Evolutionary conservation across 2,329 filamentous ascomycete genomes (phyloP), one percentile per base, ranked within the genome.

Genomic region (Fusarium sp.): DNA sequence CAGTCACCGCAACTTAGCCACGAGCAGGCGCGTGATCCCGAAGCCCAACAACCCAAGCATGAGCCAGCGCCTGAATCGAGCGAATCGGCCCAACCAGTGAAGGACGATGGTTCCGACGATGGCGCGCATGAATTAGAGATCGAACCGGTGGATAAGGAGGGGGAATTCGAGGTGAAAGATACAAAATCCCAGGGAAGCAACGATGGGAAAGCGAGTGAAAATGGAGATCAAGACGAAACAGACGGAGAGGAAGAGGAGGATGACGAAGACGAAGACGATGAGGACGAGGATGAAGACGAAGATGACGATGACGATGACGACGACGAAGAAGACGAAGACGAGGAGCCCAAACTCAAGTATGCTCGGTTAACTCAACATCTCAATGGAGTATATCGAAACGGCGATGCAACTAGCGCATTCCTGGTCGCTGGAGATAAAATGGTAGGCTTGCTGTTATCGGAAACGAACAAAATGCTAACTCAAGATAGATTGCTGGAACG

Each of bases 401-500:
- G 94, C 74, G 96, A 99, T 86, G 93, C 94, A 73, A 98, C 95
- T 27, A 98, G 95, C 80, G 86, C 93, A 11, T 97, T 97, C 79
- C 83, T 97, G 52, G 93, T 97, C 52, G 92, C 92, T 43, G 95
- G 95, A 55, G 95, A 99, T 84, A 98, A 98, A 84, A 97, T 98
- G 95, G 93, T 95, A 86, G 75, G 84, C 59, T 40, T 18, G 16
- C 14, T 46, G 32, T 34, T 24, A 7, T 27, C n/a, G 14, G 43
- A 30, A 16, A 11, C 8, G 5, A n/a, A 22, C 27, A 10, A 12
- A 30, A 45, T 56, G 54, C 70, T 79, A 46, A 68, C 65, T 72
- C 64, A 76, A 71, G 71, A 51, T 81, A 95, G 92, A 91, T 98
- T 68, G 86, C 97, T 74, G 96, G 95, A 72, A 98, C 96, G 32